Evolutionary conservation across 495 filamentous ascomycete genomes (phyloP).

Genomic region (Tuber magnatum): DNA sequence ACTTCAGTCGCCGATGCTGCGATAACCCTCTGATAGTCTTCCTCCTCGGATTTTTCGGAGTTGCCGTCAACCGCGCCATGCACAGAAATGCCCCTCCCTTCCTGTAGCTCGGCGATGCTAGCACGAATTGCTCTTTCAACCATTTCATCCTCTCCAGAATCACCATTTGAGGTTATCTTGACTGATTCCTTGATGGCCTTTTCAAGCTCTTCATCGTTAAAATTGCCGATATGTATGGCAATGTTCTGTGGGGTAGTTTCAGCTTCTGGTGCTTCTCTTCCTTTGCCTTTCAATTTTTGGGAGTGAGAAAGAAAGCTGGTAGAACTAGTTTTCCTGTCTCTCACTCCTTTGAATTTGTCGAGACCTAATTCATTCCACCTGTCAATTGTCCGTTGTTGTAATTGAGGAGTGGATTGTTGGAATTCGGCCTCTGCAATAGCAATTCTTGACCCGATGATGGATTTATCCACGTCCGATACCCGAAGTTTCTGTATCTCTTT

Average conservation of each 20-base stretch:
- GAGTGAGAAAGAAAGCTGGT: not conserved
- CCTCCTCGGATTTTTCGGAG: conserved; percentile 38
- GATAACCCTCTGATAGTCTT: conserved; percentile 41
- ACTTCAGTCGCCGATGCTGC: conserved; percentile 35
- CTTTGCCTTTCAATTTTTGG: not conserved
- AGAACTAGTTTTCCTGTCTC: not conserved
- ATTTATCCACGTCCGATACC: conserved; percentile 36
- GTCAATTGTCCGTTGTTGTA: conserved; percentile 15
- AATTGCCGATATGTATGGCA: conserved; percentile 1
- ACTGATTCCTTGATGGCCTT: conserved; percentile 62
- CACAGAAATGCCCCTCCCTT: conserved; percentile 9
- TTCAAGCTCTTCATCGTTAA: conserved; percentile 54
- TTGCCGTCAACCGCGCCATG: conserved; percentile 35
- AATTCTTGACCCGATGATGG: conserved; percentile 28
- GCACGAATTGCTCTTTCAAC: conserved; percentile 64
- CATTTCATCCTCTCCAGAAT: conserved; percentile 58
- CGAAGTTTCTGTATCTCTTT: conserved; percentile 49
- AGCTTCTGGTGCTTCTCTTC: not conserved
- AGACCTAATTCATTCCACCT: conserved; percentile 53
- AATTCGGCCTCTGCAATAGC: conserved; percentile 24
- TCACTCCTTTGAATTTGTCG: conserved; percentile 32
- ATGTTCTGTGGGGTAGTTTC: conserved; percentile 7
- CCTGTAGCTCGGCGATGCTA: conserved; percentile 56
- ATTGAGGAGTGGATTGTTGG: conserved; percentile 13
- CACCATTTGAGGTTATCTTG: conserved; percentile 58